phyloP scores from a whole-genome alignment of 2,329 filamentous ascomycete species.

The Aureobasidium sp. region DNA sequence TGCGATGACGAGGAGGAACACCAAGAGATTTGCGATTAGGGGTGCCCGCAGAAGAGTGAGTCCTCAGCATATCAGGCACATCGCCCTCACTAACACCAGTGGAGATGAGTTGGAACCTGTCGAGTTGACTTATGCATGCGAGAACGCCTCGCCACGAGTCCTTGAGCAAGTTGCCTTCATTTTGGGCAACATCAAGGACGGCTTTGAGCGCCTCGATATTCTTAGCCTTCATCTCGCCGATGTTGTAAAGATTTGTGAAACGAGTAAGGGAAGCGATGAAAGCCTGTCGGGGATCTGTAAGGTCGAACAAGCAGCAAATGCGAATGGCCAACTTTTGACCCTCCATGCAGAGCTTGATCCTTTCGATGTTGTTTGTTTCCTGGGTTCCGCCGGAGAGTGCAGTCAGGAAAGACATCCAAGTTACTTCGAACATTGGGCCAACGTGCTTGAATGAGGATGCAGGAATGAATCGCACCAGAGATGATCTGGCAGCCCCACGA shows the following conservation, averaged over 20 bases:
- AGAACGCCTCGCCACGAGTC: conserved; percentile 93
- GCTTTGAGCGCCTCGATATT: conserved; percentile 92
- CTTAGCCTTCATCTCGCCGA: conserved; percentile 90
- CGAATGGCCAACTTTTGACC: conserved; percentile 90
- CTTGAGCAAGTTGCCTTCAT: conserved; percentile 81
- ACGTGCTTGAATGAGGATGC: conserved; percentile 92
- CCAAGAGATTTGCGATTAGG: conserved; percentile 58
- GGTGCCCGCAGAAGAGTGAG: conserved; percentile 38
- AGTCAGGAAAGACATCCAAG: conserved; percentile 98
- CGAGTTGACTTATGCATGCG: conserved; percentile 90
- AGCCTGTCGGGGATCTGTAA: conserved; percentile 86
- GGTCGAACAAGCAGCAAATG: conserved; percentile 86
- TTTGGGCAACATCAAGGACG: conserved; percentile 82
- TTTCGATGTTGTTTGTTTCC: conserved; percentile 84
- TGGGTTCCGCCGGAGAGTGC: conserved; percentile 89
- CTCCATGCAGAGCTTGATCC: conserved; percentile 86
- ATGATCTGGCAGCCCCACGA: conserved; percentile 60
- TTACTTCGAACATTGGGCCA: conserved; percentile 96
- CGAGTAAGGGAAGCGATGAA: conserved; percentile 91
- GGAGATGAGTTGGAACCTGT: conserved; percentile 88
- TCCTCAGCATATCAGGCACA: conserved; percentile 81
- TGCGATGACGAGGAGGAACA: conserved; percentile 44
- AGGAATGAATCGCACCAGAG: conserved; percentile 69
- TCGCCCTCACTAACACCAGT: conserved; percentile 88
- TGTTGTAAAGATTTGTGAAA: conserved; percentile 90